phyloP scores from a whole-genome alignment of 805 yeast species.

The Debaryomyces maramus region DNA sequence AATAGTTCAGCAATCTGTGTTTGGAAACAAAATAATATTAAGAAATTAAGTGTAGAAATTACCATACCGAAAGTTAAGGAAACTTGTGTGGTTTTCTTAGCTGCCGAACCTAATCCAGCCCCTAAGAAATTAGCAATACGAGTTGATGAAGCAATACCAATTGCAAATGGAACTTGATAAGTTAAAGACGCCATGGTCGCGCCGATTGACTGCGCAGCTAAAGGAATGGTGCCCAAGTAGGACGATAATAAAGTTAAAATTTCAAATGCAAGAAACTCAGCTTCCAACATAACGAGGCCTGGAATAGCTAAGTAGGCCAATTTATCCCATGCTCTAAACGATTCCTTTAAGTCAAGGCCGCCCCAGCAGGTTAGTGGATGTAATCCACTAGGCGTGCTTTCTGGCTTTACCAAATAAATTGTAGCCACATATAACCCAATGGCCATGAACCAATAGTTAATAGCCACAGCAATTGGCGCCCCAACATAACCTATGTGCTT shows the following conservation, averaged over 20 bases:
- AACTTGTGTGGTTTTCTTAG: slow-evolving; percentile 36
- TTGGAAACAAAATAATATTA: slow-evolving; percentile 31
- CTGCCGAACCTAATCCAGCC: slow-evolving; percentile 39
- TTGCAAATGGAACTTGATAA: slow-evolving; percentile 58
- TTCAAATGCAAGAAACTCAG: slow-evolving; percentile 61
- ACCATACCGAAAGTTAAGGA: slow-evolving; percentile 37
- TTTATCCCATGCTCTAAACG: slow-evolving; percentile 48
- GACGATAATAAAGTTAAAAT: slow-evolving; percentile 55
- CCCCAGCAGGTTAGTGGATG: slow-evolving; percentile 53
- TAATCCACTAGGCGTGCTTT: slow-evolving; percentile 44
- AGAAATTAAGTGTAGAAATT: slow-evolving; percentile 33
- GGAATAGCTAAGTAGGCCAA: slow-evolving; percentile 50
- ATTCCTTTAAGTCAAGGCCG: slow-evolving; percentile 40
- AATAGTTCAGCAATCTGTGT: slow-evolving; percentile 45
- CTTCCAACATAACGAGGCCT: slow-evolving; percentile 58
- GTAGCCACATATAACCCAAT: slow-evolving; percentile 42
- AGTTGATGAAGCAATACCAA: slow-evolving; percentile 59
- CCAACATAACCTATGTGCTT: slow-evolving; percentile 51
- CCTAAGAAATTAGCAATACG: slow-evolving; percentile 59
- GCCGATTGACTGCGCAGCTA: slow-evolving; percentile 51
- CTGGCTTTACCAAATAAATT: slow-evolving; percentile 32
- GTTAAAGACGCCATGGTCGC: slow-evolving; percentile 53
- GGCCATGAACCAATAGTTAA: slow-evolving; percentile 59
- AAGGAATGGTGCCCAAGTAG: slow-evolving; percentile 50
- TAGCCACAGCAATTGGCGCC: slow-evolving; percentile 59